Percentiles rank a stretch among this genome's conserved stretches.
Evolutionary conservation across 139 green algal genomes (phyloP).

Genomic region (Chlamydomonas incerta): DNA sequence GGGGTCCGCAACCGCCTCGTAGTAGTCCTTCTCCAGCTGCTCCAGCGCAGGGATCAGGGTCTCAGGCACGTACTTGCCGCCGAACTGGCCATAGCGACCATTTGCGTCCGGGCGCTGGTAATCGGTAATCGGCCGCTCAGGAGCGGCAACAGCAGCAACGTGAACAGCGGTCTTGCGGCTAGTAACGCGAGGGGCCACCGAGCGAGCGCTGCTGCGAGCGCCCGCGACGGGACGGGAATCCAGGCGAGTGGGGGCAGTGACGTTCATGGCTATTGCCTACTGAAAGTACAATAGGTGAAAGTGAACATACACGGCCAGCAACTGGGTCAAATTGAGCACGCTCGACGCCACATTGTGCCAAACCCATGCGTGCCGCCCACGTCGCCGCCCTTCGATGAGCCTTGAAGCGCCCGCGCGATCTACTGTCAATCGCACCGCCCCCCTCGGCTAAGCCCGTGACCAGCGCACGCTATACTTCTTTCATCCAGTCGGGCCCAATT

Average conservation of each 20-base stretch:
- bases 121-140: conserved; percentile 29
- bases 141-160: conserved; percentile 30
- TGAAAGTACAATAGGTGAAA: too few species aligned
- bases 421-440: too few species aligned
- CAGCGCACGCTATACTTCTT: too few species aligned
- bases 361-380: too few species aligned
- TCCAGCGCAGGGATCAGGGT: conserved; percentile 94
- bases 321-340: too few species aligned
- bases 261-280: neutral
- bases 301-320: too few species aligned
- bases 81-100: conserved; percentile 91
- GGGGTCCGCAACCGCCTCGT: conserved; percentile 72
- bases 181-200: neutral
- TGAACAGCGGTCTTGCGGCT: neutral
- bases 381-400: too few species aligned
- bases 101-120: conserved; percentile 77
- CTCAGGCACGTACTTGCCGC: conserved; percentile 98
- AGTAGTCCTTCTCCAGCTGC: conserved; percentile 90
- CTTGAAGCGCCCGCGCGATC: too few species aligned
- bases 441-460: too few species aligned
- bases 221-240: neutral
- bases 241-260: neutral
- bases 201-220: neutral
- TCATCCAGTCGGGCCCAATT: too few species aligned
- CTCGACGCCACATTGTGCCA: too few species aligned